Conservation (phyloP, 345 rosid genomes). For the Crucihimalaya himalaica region DNA sequence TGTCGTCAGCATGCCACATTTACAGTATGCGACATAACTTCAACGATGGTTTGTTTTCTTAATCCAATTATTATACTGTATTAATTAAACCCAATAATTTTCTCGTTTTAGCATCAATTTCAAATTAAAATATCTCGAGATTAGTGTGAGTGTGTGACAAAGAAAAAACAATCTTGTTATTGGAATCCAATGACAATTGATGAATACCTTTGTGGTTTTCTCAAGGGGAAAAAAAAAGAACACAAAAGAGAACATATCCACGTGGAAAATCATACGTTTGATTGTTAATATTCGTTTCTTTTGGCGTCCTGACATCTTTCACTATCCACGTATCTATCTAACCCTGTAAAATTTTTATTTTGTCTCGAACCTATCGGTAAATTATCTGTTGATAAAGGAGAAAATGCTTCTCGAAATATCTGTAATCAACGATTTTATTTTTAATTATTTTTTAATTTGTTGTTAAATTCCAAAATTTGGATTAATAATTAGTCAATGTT, state of each 20-base stretch:
- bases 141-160: not conserved
- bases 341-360: not conserved
- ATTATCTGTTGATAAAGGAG: no score
- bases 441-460: no score
- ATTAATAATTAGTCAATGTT: no score
- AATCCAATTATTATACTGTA: no score
- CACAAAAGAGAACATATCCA: not conserved
- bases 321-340: not conserved
- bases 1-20: constrained; percentile 12
- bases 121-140: not conserved
- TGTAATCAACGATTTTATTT: no score
- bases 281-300: constrained; percentile 2
- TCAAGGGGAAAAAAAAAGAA: no score
- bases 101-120: not conserved
- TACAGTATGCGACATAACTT: not conserved
- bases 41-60: not conserved
- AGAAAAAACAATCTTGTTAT: not conserved
- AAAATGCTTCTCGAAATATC: no score
- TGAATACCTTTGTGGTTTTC: no score
- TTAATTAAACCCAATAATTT: no score
- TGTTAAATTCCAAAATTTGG: no score
- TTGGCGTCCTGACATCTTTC: not conserved
- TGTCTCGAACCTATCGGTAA: no score
- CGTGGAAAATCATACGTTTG: constrained; percentile 6
- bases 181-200: constrained; percentile 29